Evolutionary conservation across 176 grass and related monocot genomes (phyloP), one percentile per base, ranked within the genome.

Genomic region (Lolium multiflorum): DNA sequence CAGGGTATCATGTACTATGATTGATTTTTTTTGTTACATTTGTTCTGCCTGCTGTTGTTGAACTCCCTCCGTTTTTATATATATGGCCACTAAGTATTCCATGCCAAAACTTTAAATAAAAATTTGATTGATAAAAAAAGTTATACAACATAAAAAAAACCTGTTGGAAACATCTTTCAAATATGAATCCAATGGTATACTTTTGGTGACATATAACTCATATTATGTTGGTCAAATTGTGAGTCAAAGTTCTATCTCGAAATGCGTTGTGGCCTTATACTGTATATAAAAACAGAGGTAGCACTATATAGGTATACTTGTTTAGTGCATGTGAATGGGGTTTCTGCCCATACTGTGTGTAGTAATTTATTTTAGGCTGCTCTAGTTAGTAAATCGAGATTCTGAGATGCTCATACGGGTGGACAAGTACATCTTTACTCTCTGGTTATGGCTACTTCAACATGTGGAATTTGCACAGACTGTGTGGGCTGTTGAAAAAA

Each of bases 391-490:
- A 66, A 81, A 20, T 78, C 71, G 52, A 78, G 38, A 77, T 81
- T 49, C 38, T 31, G 18, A 41, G 59, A 55, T 69, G 82, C 68
- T 6, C 25, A 76, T 59, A 59, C 7, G 1, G 10, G 4, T 48
- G 41, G 76, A 39, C 74, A 58, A 26, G 82, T 67, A 48, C 87
- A 75, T 68, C 12, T 39, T 41, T 89, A 26, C 46, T 80, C 20
- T 77, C 61, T 75, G 14, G 50, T 75, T 78, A 66, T 85, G 58
- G 48, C 84, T 77, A 80, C 10, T 41, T 84, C 43, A 73, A 11
- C 44, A 8, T 73, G 31, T 51, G 75, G 11, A 73, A 24, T 24
- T 66, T 66, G 2, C 44, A 46, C 44, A 50, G 75, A 62, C 55
- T 37, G 49, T 46, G 46, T 75, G 72, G n/a, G 35, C 1, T 82